Evolutionary conservation across 169 alveolate species (phyloP).

Genomic region (Neospora caninum): DNA sequence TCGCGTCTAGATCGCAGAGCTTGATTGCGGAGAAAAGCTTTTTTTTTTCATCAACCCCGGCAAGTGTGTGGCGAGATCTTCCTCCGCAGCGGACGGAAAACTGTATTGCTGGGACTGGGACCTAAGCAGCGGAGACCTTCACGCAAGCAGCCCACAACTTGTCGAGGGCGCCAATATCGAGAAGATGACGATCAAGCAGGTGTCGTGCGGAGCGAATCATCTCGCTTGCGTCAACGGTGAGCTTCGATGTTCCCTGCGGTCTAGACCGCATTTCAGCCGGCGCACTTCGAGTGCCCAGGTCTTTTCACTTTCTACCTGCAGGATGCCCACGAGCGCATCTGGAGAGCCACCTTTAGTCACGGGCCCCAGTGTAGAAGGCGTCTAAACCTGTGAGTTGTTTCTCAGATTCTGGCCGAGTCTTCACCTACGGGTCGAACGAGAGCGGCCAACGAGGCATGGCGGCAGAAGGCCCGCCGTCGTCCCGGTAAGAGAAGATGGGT

Average conservation of each 20-base stretch:
- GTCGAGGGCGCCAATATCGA: constrained; percentile 41
- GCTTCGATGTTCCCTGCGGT: background rate
- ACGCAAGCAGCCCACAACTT: constrained; percentile 50
- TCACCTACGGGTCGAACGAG: constrained; percentile 48
- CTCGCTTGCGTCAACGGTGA: constrained; percentile 44
- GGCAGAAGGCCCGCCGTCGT: background rate
- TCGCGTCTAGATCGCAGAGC: no score
- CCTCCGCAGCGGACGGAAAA: constrained; percentile 40
- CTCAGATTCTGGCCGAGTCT: constrained; percentile 37
- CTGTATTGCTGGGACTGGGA: constrained; percentile 61
- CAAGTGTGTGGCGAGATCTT: background rate
- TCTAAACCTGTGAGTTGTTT: background rate
- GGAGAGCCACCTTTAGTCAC: no score
- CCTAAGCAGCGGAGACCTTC: constrained; percentile 16
- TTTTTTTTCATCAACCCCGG: background rate
- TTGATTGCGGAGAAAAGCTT: no score
- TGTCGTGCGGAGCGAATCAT: constrained; percentile 34
- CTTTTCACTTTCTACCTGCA: no score
- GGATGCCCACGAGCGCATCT: no score
- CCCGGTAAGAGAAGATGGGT: background rate
- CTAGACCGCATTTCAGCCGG: no score
- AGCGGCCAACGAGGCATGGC: constrained; percentile 45
- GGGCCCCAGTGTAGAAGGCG: no score
- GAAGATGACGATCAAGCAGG: constrained; percentile 21
- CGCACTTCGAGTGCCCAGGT: no score